Evolutionary conservation across 768 basidiomycete genomes (phyloP).

Genomic region (Hemileccinum impolitum): DNA sequence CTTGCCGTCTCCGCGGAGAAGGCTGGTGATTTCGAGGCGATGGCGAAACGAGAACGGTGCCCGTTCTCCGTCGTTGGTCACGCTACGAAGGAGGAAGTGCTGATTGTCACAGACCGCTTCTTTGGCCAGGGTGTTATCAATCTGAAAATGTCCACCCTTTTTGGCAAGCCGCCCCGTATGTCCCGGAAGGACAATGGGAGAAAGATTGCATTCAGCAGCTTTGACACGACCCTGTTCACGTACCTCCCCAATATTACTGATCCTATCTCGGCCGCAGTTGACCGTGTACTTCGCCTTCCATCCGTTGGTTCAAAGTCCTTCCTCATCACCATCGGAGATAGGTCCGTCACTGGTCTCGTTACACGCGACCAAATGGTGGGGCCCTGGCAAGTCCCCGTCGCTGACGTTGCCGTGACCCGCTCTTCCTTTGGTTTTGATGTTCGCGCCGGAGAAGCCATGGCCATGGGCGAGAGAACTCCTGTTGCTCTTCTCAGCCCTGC

Average conservation of each 20-base stretch:
- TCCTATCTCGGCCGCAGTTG: slow-evolving; percentile 59
- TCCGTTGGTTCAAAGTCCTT: slow-evolving; percentile 95
- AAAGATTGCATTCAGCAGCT: slow-evolving; percentile 41
- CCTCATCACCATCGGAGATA: slow-evolving; percentile 97
- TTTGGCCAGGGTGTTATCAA: slow-evolving; percentile 77
- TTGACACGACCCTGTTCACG: slow-evolving; percentile 67
- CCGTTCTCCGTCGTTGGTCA: slow-evolving; percentile 90
- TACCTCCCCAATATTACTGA: slow-evolving; percentile 57
- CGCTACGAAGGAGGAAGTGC: slow-evolving; percentile 76
- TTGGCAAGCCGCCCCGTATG: slow-evolving; percentile 96
- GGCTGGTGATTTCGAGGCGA: slow-evolving; percentile 60
- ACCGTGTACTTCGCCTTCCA: slow-evolving; percentile 86
- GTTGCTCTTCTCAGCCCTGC: slow-evolving; percentile 83
- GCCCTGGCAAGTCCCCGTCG: slow-evolving; percentile 96
- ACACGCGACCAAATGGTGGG: slow-evolving; percentile 99
- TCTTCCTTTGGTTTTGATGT: slow-evolving; percentile 91
- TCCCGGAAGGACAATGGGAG: slow-evolving; percentile 60
- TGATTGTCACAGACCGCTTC: slow-evolving; percentile 87
- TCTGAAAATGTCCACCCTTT: slow-evolving; percentile 91
- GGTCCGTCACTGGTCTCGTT: slow-evolving; percentile 90
- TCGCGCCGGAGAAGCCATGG: slow-evolving; percentile 90
- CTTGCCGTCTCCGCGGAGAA: slow-evolving; percentile 75
- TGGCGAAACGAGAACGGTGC: slow-evolving; percentile 87
- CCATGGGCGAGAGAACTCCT: slow-evolving; percentile 96
- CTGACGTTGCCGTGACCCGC: slow-evolving; percentile 96